phyloP scores from a whole-genome alignment of 306 rosid species.

The Amphicarpaea edgeworthii region DNA sequence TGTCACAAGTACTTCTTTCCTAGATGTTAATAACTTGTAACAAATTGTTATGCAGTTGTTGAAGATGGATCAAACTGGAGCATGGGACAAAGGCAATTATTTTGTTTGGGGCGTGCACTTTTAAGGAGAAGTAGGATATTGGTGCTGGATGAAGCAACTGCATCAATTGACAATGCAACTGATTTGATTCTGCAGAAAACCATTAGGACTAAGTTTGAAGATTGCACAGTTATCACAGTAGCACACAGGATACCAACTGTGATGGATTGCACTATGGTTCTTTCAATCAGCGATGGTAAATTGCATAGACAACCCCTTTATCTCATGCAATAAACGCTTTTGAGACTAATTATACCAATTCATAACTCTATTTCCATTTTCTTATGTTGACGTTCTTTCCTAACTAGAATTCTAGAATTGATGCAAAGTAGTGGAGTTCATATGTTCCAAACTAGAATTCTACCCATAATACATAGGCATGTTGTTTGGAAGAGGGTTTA shows the following conservation, averaged over 20 bases:
- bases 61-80: slow-evolving; percentile 84
- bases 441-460: background rate
- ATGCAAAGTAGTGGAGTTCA: background rate
- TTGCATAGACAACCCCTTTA: background rate
- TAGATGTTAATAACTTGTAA: background rate
- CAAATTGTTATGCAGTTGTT: slow-evolving; percentile 51
- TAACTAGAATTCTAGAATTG: too few species aligned
- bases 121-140: slow-evolving; percentile 67
- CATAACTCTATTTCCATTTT: background rate
- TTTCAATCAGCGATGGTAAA: slow-evolving; percentile 70
- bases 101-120: slow-evolving; percentile 75
- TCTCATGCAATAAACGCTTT: too few species aligned
- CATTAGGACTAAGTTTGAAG: slow-evolving; percentile 63
- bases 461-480: background rate
- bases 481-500: too few species aligned
- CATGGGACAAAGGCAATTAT: slow-evolving; percentile 81
- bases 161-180: slow-evolving; percentile 78
- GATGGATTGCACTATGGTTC: slow-evolving; percentile 82
- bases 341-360: background rate
- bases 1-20: background rate
- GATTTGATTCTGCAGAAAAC: slow-evolving; percentile 74
- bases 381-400: background rate
- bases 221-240: slow-evolving; percentile 68
- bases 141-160: slow-evolving; percentile 83
- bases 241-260: slow-evolving; percentile 84